Evolutionary conservation across 768 basidiomycete genomes (phyloP).

Genomic region (Dentipellis fragilis): DNA sequence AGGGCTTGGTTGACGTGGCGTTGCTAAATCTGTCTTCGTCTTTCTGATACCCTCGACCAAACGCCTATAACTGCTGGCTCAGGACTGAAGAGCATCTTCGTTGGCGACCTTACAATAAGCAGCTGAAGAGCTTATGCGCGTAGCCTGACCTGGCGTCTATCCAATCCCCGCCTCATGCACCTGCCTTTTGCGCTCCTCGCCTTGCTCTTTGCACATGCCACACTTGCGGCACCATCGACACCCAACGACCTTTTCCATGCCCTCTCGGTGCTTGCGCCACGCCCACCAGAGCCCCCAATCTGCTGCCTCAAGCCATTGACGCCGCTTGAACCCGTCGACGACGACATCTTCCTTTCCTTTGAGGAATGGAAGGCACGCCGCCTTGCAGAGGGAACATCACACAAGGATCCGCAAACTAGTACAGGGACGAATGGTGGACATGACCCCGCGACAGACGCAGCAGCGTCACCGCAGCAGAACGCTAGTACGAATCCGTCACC

Average conservation of each 20-base stretch:
- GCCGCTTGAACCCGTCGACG: constrained; percentile 33
- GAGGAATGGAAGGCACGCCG: constrained; percentile 84
- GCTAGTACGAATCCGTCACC: neutral
- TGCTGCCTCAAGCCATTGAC: constrained; percentile 58
- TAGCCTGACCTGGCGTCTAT: no score
- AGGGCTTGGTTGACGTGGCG: no score
- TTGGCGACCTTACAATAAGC: no score
- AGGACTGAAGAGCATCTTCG: no score
- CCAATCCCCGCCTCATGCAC: neutral
- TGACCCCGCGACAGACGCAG: neutral
- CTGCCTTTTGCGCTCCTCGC: neutral
- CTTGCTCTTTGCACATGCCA: constrained; percentile 19
- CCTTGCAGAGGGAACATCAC: constrained; percentile 27
- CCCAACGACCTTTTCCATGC: constrained; percentile 54
- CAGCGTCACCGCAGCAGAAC: neutral
- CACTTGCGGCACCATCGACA: constrained; percentile 25
- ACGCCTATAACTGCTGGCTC: no score
- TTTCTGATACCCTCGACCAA: no score
- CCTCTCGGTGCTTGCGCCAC: constrained; percentile 38
- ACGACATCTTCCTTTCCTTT: constrained; percentile 66
- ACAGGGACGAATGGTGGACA: neutral
- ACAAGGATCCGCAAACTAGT: constrained; percentile 3
- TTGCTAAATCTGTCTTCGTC: no score
- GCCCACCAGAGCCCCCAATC: constrained; percentile 44
- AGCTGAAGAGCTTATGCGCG: no score